Conservation (phyloP, 306 rosid genomes). For the Pachyrhizus erosus region DNA sequence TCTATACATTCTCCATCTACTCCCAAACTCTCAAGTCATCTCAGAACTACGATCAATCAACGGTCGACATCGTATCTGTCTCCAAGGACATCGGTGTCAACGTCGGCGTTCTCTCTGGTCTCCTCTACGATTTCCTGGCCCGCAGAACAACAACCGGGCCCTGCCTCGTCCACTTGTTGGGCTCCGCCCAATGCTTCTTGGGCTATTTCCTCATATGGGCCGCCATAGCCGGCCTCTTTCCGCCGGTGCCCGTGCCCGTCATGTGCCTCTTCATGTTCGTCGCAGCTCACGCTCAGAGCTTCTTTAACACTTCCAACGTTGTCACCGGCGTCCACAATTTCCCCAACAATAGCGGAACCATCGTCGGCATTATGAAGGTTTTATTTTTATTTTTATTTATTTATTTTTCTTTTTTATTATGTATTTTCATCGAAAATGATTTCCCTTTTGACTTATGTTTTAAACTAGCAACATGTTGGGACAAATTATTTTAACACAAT, state of each 20-base stretch:
- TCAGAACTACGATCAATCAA: constrained; percentile 82
- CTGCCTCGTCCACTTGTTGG: constrained; percentile 63
- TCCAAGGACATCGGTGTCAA: constrained; percentile 84
- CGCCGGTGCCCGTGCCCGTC: constrained; percentile 59
- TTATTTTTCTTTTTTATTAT: neutral
- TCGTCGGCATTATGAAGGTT: constrained; percentile 90
- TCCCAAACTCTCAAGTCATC: constrained; percentile 73
- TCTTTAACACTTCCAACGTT: constrained; percentile 76
- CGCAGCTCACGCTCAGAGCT: constrained; percentile 72
- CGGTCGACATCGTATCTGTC: constrained; percentile 82
- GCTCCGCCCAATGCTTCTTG: constrained; percentile 69
- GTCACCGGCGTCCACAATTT: constrained; percentile 75
- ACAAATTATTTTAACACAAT: no score
- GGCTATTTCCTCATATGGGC: constrained; percentile 88
- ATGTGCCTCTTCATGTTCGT: constrained; percentile 68
- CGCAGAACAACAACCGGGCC: constrained; percentile 54
- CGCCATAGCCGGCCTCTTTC: constrained; percentile 64
- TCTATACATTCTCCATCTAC: constrained; percentile 85
- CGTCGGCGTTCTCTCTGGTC: constrained; percentile 71
- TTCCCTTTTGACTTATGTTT: neutral
- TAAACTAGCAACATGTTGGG: neutral
- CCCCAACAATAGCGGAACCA: constrained; percentile 65
- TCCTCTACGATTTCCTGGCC: constrained; percentile 54
- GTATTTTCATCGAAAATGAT: neutral
- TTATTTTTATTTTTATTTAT: neutral